Conservation (phyloP, 2,329 filamentous ascomycete genomes). For the Fusarium sp. region DNA sequence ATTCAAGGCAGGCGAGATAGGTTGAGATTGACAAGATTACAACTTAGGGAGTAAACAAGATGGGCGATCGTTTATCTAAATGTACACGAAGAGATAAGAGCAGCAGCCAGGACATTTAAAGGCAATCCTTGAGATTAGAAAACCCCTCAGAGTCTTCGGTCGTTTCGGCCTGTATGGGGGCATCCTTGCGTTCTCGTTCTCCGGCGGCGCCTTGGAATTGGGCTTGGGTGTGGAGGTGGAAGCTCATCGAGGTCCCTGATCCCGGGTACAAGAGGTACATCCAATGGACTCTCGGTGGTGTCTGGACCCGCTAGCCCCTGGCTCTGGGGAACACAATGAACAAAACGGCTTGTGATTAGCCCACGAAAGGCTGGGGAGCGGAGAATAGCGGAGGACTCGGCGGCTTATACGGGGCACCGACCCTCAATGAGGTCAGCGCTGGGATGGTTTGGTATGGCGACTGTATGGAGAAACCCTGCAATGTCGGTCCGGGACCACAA, state of each 20-base stretch:
- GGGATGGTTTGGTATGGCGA: slow-evolving; percentile 32
- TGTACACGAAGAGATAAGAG: slow-evolving; percentile 23
- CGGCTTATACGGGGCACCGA: slow-evolving; percentile 40
- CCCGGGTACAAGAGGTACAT: slow-evolving; percentile 36
- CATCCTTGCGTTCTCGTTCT: slow-evolving; percentile 37
- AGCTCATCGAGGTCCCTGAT: slow-evolving; percentile 28
- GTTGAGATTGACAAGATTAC: slow-evolving; percentile 20
- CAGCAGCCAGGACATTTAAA: slow-evolving; percentile 42
- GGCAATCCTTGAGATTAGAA: slow-evolving; percentile 42
- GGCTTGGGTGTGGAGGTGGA: slow-evolving; percentile 43
- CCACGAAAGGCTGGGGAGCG: slow-evolving; percentile 5
- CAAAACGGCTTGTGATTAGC: slow-evolving; percentile 22
- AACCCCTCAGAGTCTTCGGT: slow-evolving; percentile 48
- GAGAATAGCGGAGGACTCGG: slow-evolving; percentile 44
- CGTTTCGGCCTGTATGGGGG: slow-evolving; percentile 43
- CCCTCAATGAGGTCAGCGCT: slow-evolving; percentile 46
- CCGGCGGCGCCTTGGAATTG: slow-evolving; percentile 42
- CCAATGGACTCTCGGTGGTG: slow-evolving; percentile 15
- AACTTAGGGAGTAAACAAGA: slow-evolving; percentile 11
- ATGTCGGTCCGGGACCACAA: slow-evolving; percentile 28
- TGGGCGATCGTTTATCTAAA: slow-evolving; percentile 31
- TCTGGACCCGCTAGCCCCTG: slow-evolving; percentile 24
- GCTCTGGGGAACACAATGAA: slow-evolving; percentile 5
- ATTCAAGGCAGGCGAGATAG: slow-evolving; percentile 11
- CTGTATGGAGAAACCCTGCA: slow-evolving; percentile 47